These are phyloP conservation scores for Rubia tinctorum DNA, from an alignment of 305 asterid species.

Conservation along the genomic window DNA sequence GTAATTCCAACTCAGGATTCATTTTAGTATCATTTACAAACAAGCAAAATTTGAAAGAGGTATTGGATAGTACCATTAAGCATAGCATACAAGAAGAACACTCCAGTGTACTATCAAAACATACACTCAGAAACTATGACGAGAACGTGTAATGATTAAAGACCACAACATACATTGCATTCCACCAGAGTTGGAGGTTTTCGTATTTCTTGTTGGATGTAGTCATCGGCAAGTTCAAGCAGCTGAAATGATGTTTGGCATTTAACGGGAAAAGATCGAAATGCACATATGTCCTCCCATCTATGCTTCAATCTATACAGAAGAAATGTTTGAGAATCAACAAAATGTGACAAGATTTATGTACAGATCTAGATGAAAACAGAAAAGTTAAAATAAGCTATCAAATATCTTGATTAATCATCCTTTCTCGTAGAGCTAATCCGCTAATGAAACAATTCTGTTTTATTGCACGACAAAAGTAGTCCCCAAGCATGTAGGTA, in stretches of 20 bases:
- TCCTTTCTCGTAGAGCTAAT: not conserved
- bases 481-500: too few relatives aligned
- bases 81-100: not conserved
- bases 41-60: not conserved
- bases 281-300: conserved; percentile 88
- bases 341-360: not conserved
- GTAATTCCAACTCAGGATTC: not conserved
- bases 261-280: conserved; percentile 71
- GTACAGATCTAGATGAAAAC: conserved; percentile 1
- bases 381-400: not conserved
- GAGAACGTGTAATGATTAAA: not conserved
- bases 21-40: not conserved
- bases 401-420: not conserved
- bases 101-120: not conserved
- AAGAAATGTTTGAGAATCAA: conserved; percentile 11
- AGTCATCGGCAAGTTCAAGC: conserved; percentile 75
- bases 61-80: not conserved
- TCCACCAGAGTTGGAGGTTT: conserved; percentile 52
- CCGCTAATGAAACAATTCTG: not conserved
- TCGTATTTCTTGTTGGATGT: conserved; percentile 82
- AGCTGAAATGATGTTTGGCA: conserved; percentile 63
- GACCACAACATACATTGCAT: conserved; percentile 54
- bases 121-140: not conserved
- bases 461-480: not conserved
- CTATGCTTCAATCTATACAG: conserved; percentile 47